Conservation (phyloP, 2,329 filamentous ascomycete species). For the Penicillium carneum region DNA sequence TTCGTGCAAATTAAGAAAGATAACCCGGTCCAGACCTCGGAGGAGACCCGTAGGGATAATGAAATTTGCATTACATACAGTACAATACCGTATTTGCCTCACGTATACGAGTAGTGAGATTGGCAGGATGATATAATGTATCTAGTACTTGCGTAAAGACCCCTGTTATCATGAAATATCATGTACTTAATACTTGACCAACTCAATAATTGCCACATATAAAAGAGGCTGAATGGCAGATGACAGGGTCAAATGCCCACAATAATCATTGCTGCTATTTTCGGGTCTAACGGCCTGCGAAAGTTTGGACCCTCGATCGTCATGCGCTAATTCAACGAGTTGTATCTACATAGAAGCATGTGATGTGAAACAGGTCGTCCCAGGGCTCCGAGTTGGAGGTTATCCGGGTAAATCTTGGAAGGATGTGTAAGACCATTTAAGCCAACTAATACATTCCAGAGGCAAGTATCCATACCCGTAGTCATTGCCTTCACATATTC, state of each 20-base stretch:
- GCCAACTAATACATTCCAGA: not conserved
- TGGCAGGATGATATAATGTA: not conserved
- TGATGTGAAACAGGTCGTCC: not conserved
- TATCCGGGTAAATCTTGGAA: not conserved
- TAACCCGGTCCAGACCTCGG: conserved; percentile 1
- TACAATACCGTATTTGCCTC: not conserved
- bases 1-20: not conserved
- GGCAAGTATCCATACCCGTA: not conserved
- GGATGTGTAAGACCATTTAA: not conserved
- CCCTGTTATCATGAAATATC: not conserved
- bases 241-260: not conserved
- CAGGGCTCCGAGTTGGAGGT: not conserved
- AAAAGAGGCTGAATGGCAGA: not conserved
- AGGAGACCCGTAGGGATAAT: not conserved
- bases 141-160: not conserved
- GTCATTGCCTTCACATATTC: not conserved
- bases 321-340: conserved; percentile 10
- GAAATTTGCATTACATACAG: conserved; percentile 4
- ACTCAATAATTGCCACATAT: not conserved
- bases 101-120: not conserved
- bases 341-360: not conserved
- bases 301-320: conserved; percentile 24
- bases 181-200: not conserved
- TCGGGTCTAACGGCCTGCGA: conserved; percentile 3
- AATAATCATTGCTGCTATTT: not conserved